phyloP scores from a whole-genome alignment of 768 basidiomycete genomes.

The Boletus rubescentipes region DNA sequence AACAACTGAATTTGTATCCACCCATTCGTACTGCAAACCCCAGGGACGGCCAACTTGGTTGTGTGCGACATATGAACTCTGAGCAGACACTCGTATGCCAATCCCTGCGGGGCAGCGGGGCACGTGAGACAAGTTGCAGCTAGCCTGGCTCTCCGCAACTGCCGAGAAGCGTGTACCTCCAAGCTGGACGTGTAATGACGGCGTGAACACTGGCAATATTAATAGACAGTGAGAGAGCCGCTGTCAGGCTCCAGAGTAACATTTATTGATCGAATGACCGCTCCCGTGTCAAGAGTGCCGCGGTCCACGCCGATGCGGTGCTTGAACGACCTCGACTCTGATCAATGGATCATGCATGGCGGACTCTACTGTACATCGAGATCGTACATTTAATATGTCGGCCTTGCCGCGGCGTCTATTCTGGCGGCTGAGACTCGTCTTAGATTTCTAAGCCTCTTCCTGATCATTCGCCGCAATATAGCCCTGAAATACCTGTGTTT shows the following conservation, averaged over 20 bases:
- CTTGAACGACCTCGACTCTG: neutral
- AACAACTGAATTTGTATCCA: neutral
- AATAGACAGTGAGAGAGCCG: constrained; percentile 8
- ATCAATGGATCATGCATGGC: neutral
- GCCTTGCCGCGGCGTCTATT: constrained; percentile 1
- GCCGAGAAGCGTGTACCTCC: too few relatives aligned
- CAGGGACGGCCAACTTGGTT: neutral
- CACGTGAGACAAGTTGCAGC: neutral
- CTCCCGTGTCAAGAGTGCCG: constrained; percentile 3
- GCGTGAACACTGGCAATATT: neutral
- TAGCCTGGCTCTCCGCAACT: too few relatives aligned
- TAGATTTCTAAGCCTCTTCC: neutral
- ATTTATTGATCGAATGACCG: neutral
- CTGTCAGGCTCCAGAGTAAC: neutral
- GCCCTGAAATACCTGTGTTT: neutral
- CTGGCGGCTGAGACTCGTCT: constrained; percentile 1
- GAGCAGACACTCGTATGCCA: neutral
- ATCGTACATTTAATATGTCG: neutral
- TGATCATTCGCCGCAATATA: neutral
- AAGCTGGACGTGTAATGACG: neutral
- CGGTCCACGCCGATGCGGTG: neutral
- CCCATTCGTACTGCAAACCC: neutral
- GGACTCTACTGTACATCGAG: neutral
- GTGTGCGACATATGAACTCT: constrained; percentile 3
- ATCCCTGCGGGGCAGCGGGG: neutral